Evolutionary conservation across 345 rosid genomes (phyloP), one percentile per base, ranked within the genome.

Genomic region (Salix arbutifolia): DNA sequence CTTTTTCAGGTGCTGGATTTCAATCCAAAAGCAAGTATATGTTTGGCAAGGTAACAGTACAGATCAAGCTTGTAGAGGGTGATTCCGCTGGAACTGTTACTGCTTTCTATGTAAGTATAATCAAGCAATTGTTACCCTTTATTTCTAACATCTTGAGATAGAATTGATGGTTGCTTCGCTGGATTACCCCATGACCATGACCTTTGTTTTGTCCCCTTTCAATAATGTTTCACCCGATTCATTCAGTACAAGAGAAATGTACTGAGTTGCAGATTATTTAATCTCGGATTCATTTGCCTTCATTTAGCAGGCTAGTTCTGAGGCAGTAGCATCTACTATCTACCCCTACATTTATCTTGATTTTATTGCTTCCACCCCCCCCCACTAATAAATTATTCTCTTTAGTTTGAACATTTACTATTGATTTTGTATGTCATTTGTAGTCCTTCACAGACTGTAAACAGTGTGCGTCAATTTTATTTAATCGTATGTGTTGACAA

Each of bases 61-160:
- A 96, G 89, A 94, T 96, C 69, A 96, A 96, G 87, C 97, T 96
- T 37, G 99, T 96, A 0, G 98, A 89, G 71, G 99, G 98, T 44
- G 99, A 96, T 77, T 96, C 99, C 66, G 99, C 99, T 6, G 99
- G 99, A 73, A 96, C 99, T 37, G 99, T 96, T 21, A 94, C 99
- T 79, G 99, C 99, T 74, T 92, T 86, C 89, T 96, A 96, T 74
- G 99, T 96, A 82, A 80, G 98, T 75, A 14, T 3, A 65, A 4
- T 16, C 68, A 16, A 26, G n/a, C n/a, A n/a, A n/a, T n/a, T n/a
- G n/a, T n/a, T n/a, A n/a, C n/a, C n/a, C n/a, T n/a, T n/a, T n/a
- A n/a, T n/a, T n/a, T n/a, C n/a, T n/a, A n/a, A n/a, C n/a, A n/a
- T n/a, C n/a, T n/a, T n/a, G n/a, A n/a, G n/a, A 21, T 21, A 23